phyloP scores from a whole-genome alignment of 495 filamentous ascomycete species.

The Pyronema omphalodes region DNA sequence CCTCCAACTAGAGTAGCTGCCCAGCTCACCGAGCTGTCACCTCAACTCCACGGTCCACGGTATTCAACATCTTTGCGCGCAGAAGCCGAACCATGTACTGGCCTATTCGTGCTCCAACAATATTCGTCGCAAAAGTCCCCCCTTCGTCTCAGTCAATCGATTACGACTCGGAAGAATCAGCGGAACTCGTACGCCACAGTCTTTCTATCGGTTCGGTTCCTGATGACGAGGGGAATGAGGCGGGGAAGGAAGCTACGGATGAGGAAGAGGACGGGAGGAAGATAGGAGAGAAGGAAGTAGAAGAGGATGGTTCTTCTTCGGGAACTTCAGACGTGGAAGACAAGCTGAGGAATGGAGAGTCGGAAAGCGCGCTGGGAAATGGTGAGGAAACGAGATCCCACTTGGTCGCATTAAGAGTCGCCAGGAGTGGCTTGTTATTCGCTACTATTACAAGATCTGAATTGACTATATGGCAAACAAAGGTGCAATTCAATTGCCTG shows the following conservation, averaged over 20 bases:
- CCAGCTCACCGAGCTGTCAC: no score
- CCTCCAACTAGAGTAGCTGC: no score
- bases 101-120: slow-evolving; percentile 77
- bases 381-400: slow-evolving; percentile 32
- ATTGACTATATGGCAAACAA: slow-evolving; percentile 86
- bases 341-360: slow-evolving; percentile 9
- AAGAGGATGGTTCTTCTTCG: slow-evolving; percentile 8
- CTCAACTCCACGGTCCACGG: no score
- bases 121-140: slow-evolving; percentile 60
- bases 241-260: slow-evolving; percentile 11
- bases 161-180: slow-evolving; percentile 27
- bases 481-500: slow-evolving; percentile 38
- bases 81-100: slow-evolving; percentile 61
- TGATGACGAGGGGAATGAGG: slow-evolving; percentile 5
- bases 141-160: slow-evolving; percentile 25
- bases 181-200: slow-evolving; percentile 23
- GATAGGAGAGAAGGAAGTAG: slow-evolving; percentile 17
- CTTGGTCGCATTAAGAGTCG: slow-evolving; percentile 57
- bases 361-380: slow-evolving; percentile 1
- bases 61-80: not conserved
- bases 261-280: slow-evolving; percentile 20
- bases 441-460: slow-evolving; percentile 67
- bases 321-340: slow-evolving; percentile 12
- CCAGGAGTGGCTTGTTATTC: slow-evolving; percentile 72
- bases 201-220: slow-evolving; percentile 17